phyloP scores from a whole-genome alignment of 805 yeast species.

The Yarrowia phangngaensis region DNA sequence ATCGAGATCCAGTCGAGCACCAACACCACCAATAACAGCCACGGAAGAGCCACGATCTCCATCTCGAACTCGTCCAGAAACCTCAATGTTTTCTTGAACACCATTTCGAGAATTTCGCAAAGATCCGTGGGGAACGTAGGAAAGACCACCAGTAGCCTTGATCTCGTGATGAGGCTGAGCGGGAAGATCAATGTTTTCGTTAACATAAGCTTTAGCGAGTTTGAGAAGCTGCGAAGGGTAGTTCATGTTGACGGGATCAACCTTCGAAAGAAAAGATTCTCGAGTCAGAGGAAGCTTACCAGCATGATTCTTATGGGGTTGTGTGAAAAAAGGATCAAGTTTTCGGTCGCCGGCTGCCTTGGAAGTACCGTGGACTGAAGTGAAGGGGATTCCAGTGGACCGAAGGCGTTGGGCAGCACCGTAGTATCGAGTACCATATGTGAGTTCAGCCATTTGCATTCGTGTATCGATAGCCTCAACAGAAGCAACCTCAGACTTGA shows the following conservation, averaged over 20 bases:
- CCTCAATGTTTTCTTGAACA: conserved; percentile 17
- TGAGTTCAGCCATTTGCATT: conserved; percentile 25
- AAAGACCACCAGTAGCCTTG: conserved; percentile 26
- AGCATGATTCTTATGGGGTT: conserved; percentile 3
- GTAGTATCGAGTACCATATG: conserved; percentile 23
- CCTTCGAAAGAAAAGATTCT: conserved; percentile 17
- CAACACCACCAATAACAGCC: conserved; percentile 19
- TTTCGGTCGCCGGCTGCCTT: conserved; percentile 13
- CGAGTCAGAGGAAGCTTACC: conserved; percentile 20
- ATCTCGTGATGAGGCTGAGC: conserved; percentile 9
- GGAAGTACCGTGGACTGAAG: conserved; percentile 2
- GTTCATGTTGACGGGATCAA: conserved; percentile 10
- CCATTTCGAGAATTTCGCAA: conserved; percentile 25
- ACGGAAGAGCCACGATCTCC: conserved; percentile 5
- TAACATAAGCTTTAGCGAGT: conserved; percentile 14
- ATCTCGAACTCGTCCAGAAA: conserved; percentile 23
- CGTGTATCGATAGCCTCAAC: conserved; percentile 19
- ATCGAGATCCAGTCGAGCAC: conserved; percentile 17
- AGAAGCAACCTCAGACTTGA: conserved; percentile 24
- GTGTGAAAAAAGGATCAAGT: conserved; percentile 23
- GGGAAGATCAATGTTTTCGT: conserved; percentile 10
- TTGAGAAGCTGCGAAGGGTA: conserved; percentile 25
- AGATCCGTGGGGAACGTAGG: conserved; percentile 23
- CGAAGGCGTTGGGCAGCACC: conserved; percentile 21
- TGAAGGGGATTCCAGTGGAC: conserved; percentile 19